Evolutionary conservation across 2,329 filamentous ascomycete genomes (phyloP).

Genomic region (Colletotrichum sp.): DNA sequence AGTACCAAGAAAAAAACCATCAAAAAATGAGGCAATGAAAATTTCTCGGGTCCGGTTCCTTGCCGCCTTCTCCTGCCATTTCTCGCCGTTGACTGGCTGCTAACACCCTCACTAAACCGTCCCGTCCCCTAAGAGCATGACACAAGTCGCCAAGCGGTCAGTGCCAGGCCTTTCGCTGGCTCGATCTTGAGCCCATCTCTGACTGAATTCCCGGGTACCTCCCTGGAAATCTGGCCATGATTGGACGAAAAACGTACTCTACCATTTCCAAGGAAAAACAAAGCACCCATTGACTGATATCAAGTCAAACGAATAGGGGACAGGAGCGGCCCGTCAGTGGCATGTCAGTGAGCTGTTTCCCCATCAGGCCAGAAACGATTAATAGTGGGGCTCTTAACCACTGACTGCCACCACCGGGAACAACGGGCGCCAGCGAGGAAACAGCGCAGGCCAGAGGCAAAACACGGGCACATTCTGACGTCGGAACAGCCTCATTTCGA

Average conservation of each 20-base stretch:
- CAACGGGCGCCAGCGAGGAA: neutral
- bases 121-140: neutral
- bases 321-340: neutral
- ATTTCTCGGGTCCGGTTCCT: neutral
- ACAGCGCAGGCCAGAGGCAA: neutral
- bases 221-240: neutral
- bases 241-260: neutral
- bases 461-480: neutral
- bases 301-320: neutral
- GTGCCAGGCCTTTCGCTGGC: neutral
- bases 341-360: conserved; percentile 15
- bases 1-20: neutral
- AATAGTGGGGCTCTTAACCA: neutral
- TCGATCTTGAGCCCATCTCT: neutral
- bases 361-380: neutral
- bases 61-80: neutral
- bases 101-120: neutral
- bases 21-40: conserved; percentile 1
- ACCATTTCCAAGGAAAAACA: neutral
- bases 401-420: neutral
- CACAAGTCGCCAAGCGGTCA: conserved; percentile 2
- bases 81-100: neutral
- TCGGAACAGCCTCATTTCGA: conserved; percentile 6
- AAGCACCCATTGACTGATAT: neutral
- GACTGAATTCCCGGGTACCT: neutral